Evolutionary conservation across 345 rosid genomes (phyloP), one percentile per base, ranked within the genome.

Genomic region (Mercurialis annua): DNA sequence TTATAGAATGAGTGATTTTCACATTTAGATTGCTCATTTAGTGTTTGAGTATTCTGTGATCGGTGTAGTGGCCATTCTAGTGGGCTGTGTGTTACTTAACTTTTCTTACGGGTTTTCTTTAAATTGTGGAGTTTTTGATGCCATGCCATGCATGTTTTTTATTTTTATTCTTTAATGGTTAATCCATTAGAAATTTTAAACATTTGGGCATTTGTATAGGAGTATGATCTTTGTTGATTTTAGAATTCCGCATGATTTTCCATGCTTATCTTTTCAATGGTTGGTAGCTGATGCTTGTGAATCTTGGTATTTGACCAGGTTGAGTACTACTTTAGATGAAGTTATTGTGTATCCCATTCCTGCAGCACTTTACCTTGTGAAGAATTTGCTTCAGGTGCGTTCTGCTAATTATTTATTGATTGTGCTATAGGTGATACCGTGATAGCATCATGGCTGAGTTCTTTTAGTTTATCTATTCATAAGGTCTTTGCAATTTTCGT

Each of bases 311-410:
- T 79, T 69, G 59, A 70, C 65, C 77, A 91, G 97, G 86, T 85
- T 94, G 84, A 86, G 90, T 72, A 87, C 97, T 30, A 94, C 96
- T 57, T 70, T 80, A 61, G 86, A 91, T 18, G 97, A 91, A 86
- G 95, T 94, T 75, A 87, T 68, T 64, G 95, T 94, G 62, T 94
- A 86, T 65, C 97, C 99, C 26, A 83, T 91, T 68, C 97, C 96
- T 64, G 99, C 99, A 5, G 86, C 81, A 30, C 91, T 94, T 78
- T 94, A 91, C 76, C 98, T 94, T 58, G 80, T 94, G 68, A 94
- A 91, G 84, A 94, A 94, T 84, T 87, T 94, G 82, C 96, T 94
- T 71, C 98, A 94, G 92, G 98, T 85, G 75, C 49, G 56, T 66
- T 70, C 23, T 65, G 40, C 34, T 68, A 14, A 31, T 24, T 69